Base-by-base conservation (phyloP, 2,329 filamentous ascomycete genomes). In the Talaromyces pinophilus region DNA sequence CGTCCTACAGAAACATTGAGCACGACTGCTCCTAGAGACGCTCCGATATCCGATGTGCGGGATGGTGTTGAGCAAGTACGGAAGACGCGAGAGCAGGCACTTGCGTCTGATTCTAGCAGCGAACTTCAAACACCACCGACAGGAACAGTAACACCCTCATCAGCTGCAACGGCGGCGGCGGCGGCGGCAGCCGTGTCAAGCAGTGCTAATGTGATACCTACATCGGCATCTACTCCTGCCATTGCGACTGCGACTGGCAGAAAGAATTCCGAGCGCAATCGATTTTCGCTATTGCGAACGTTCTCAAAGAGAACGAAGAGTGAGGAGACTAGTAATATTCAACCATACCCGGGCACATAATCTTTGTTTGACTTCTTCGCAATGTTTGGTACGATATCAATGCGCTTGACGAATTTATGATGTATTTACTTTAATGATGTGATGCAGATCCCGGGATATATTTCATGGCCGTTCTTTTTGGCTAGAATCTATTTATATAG, bases 1-100 rank as follows among this genome's bases (percentile, higher is more conserved):
- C 76, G 73, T 38, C 68, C 72, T 13, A 78, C 75, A 0, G 75
- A 79, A 68, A 78, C 77, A 6, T 67, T 77, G 46, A 78, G 74
- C 6, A 82, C 81, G 1, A 81, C 78, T 0, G 80, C 80, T 3
- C 74, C 77, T 17, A 73, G 73, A 38, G 80, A 79, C 10, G 80
- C 80, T 5, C 75, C 78, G 6, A 71, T 76, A 5, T 75, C 78
- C 42, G 77, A 80, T 60, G 72, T 82, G 40, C 74, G 77, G 13
- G 72, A 77, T 54, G 80, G 80, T 0, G 77, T 82, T 22, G 73
- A 75, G 67, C 78, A 77, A 64, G 78, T 75, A 5, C 74, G 80
- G 59, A 71, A 75, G 63, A 73, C 75, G 33, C 74, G 77, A 33
- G 72, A 74, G 46, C 70, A 71, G 33, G 67, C 72, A 30, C 30